Evolutionary conservation across 441 rosid species (phyloP).

Genomic region (Erysimum pusillum): DNA sequence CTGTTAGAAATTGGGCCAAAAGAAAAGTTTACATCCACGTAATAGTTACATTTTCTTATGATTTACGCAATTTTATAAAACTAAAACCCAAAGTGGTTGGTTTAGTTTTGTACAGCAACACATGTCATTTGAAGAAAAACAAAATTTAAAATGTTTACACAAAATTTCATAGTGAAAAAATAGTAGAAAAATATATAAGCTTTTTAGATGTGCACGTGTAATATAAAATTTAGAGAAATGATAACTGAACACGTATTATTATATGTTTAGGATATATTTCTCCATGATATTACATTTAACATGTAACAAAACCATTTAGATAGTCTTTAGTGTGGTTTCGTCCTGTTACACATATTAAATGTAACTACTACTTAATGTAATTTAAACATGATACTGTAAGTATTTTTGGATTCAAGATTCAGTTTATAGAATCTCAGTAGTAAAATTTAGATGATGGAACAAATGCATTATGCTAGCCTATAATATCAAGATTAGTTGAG

Average conservation of each 20-base stretch:
- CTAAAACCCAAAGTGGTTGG: not conserved
- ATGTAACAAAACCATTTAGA: not conserved
- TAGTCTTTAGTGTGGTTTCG: not conserved
- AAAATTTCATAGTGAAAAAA: not conserved
- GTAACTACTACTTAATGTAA: no score
- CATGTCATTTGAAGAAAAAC: not conserved
- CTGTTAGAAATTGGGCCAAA: not conserved
- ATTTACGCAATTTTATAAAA: not conserved
- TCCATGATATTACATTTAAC: not conserved
- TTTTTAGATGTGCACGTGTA: not conserved
- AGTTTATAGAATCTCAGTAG: not conserved
- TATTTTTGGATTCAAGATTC: not conserved
- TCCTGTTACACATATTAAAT: not conserved
- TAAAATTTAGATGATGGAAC: not conserved
- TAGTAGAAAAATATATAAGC: not conserved
- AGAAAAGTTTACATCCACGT: not conserved
- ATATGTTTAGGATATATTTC: not conserved
- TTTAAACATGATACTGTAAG: not conserved
- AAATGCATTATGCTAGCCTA: not conserved
- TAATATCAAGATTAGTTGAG: conserved; percentile 7
- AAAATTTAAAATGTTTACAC: not conserved
- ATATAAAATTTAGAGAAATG: not conserved
- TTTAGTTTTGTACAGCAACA: not conserved
- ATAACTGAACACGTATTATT: not conserved
- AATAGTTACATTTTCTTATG: not conserved